Conservation (phyloP, 1,284 basidiomycete species). For the Mycena citricolor region DNA sequence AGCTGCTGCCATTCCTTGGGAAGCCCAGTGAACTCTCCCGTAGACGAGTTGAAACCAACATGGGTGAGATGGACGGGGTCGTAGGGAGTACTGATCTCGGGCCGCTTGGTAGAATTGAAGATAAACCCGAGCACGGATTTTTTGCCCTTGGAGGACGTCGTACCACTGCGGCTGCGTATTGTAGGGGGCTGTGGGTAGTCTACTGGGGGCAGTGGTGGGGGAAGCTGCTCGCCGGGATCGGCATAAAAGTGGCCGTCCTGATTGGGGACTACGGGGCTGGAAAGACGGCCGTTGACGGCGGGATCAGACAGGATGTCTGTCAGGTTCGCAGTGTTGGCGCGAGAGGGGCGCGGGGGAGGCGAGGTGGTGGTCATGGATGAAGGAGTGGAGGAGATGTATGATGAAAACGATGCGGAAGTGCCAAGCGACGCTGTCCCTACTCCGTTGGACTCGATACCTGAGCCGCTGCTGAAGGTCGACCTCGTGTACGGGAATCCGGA, state of each 20-base stretch:
- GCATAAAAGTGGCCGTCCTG: constrained; percentile 41
- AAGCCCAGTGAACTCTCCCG: constrained; percentile 96
- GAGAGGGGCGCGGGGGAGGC: constrained; percentile 73
- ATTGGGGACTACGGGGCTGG: constrained; percentile 42
- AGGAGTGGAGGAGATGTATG: too few relatives aligned
- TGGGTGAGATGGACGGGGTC: constrained; percentile 99
- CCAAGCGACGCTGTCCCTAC: too few relatives aligned
- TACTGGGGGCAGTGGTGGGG: constrained; percentile 31
- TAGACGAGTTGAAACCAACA: constrained; percentile 98
- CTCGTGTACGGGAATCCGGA: too few relatives aligned
- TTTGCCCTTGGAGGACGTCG: constrained; percentile 62
- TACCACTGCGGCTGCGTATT: constrained; percentile 57
- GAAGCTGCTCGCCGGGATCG: constrained; percentile 47
- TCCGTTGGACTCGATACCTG: too few relatives aligned
- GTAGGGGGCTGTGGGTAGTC: constrained; percentile 16
- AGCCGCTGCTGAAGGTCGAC: too few relatives aligned
- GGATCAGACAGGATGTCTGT: constrained; percentile 63
- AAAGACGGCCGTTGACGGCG: constrained; percentile 49
- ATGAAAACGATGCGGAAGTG: too few relatives aligned
- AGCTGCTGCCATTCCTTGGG: constrained; percentile 99
- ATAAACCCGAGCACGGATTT: constrained; percentile 77
- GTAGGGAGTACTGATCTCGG: constrained; percentile 96
- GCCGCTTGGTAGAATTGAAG: constrained; percentile 78
- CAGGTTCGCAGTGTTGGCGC: constrained; percentile 77
- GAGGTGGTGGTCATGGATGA: constrained; percentile 38